These are phyloP conservation scores for Nasturtium officinale DNA, from an alignment of 345 rosid genomes.

Conservation along the genomic window DNA sequence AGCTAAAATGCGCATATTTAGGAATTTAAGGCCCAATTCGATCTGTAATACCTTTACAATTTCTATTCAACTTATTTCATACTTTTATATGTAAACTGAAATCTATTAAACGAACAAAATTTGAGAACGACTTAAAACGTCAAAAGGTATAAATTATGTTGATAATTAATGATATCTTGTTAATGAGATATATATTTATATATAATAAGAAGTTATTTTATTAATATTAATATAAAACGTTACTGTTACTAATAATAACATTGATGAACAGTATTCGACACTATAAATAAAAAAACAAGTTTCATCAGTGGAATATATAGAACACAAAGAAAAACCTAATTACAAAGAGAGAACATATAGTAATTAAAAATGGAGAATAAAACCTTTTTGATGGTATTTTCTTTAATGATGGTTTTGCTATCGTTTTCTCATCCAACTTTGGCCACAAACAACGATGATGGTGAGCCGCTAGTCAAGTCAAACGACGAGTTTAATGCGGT, in stretches of 20 bases:
- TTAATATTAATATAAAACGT: background rate
- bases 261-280: background rate
- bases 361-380: slow-evolving; percentile 17
- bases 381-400: background rate
- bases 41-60: background rate
- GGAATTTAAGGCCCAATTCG: background rate
- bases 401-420: slow-evolving; percentile 1
- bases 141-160: background rate
- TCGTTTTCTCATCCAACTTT: background rate
- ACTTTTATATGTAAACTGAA: background rate
- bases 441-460: background rate
- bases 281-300: background rate
- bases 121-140: background rate
- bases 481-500: background rate
- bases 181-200: background rate
- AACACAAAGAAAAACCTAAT: background rate
- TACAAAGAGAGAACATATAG: no score
- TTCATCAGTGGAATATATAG: background rate
- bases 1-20: no score
- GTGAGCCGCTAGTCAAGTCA: background rate
- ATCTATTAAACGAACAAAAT: background rate
- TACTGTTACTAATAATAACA: background rate
- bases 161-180: background rate
- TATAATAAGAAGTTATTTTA: background rate
- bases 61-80: background rate